phyloP scores from a whole-genome alignment of 2,329 filamentous ascomycete species.

The Xylariomycetidae sp. region DNA sequence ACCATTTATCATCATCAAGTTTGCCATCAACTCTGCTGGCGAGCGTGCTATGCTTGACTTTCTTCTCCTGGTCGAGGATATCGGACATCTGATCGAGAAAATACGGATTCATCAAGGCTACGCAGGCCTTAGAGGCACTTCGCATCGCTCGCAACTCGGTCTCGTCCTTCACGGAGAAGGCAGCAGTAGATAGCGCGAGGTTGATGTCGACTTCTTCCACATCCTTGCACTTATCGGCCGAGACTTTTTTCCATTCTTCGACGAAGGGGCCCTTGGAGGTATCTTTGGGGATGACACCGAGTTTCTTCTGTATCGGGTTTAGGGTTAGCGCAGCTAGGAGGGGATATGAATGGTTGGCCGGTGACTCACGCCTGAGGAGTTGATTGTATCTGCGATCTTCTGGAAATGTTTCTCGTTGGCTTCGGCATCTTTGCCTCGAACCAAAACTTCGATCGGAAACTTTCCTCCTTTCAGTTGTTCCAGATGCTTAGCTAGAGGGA shows the following conservation, averaged over 20 bases:
- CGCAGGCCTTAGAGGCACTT: constrained; percentile 89
- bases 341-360: no score
- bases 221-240: constrained; percentile 74
- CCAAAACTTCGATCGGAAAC: constrained; percentile 84
- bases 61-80: constrained; percentile 93
- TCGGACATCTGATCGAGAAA: constrained; percentile 98
- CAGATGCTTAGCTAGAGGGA: constrained; percentile 77
- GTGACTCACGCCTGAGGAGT: constrained; percentile 70
- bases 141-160: constrained; percentile 90
- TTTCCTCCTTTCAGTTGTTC: constrained; percentile 89
- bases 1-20: constrained; percentile 91
- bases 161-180: constrained; percentile 92
- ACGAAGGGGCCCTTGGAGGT: constrained; percentile 81
- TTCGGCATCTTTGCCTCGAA: constrained; percentile 85
- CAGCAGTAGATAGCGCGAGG: constrained; percentile 72
- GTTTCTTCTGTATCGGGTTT: constrained; percentile 63
- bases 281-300: constrained; percentile 83
- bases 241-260: constrained; percentile 91
- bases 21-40: constrained; percentile 87
- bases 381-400: constrained; percentile 81
- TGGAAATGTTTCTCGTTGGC: constrained; percentile 89
- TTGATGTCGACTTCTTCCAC: constrained; percentile 85
- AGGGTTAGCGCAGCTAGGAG: neutral
- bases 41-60: constrained; percentile 83
- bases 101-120: constrained; percentile 90